Base-by-base conservation (phyloP, 805 yeast species). In the Ogataea siamensis region DNA sequence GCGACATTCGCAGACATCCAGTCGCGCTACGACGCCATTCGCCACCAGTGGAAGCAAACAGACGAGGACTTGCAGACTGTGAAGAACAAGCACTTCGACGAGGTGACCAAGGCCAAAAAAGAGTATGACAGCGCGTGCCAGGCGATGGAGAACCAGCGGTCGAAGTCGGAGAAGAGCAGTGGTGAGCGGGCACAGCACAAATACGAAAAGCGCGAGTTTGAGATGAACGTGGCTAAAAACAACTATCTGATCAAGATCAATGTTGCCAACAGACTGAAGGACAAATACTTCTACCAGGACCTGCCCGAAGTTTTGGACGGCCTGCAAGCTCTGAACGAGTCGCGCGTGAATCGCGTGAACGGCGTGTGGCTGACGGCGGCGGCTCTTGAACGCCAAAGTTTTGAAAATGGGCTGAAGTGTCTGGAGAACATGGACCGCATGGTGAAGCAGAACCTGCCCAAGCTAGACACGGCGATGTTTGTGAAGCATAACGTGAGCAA, bases 231-330 rank as follows among this genome's bases (percentile, higher is more conserved):
- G 40, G 78, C 82, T n/a, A 93, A 93, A 60, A 91, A 91, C 63
- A 73, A 73, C 20, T 93, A 93, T 60, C 63, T 93, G 49, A 74
- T 93, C 41, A 78, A 78, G 49, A 81, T 93, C 56, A 84, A 79
- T 52, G 76, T 86, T 18, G 93, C 95, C 37, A 93, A 93, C 63
- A 73, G 98, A 43, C 66, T 89, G 42, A 93, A 93, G 63, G 98
- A 91, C 61, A 93, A 93, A 62, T 88, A 79, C 64, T 89, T 71
- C 60, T 88, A 83, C 57, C 97, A 91, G 64, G 98, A 93, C 60
- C 66, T 88, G 17, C 99, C 99, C 0, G 96, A 89, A 60, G 62
- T 87, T 26, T 68, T 93, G 43, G 98, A 91, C 62, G 74, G 83
- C 48, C 64, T 80, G 50, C 99, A 93, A 65, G 86, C 82, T 50